Conservation (phyloP, 2,329 filamentous ascomycete species). For the Pestalotiopsis sp. region DNA sequence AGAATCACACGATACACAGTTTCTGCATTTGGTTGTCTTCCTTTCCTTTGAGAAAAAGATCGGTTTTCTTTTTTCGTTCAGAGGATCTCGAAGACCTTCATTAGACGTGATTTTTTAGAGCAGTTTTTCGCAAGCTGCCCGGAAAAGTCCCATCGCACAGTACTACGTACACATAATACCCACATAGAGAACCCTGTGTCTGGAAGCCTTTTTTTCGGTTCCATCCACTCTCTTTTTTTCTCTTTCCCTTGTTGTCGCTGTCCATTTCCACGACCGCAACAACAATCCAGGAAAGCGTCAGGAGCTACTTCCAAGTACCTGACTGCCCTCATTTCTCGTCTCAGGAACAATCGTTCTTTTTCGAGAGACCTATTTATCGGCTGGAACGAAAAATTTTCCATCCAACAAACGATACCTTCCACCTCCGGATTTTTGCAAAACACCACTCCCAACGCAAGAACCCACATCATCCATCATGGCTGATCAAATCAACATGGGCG, state of each 20-base stretch:
- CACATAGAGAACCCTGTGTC: slow-evolving; percentile 1
- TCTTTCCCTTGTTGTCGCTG: slow-evolving; percentile 14
- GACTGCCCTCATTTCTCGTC: slow-evolving; percentile 26
- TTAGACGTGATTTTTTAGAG: slow-evolving; percentile 17
- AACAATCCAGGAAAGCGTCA: neutral
- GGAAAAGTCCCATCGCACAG: slow-evolving; percentile 2
- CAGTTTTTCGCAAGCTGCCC: slow-evolving; percentile 12
- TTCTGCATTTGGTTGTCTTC: slow-evolving; percentile 38
- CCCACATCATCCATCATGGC: slow-evolving; percentile 57
- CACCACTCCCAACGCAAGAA: neutral
- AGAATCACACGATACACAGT: slow-evolving; percentile 34
- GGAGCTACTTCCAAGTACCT: slow-evolving; percentile 22
- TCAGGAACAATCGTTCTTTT: slow-evolving; percentile 31
- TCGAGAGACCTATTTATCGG: slow-evolving; percentile 26
- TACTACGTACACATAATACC: slow-evolving; percentile 10
- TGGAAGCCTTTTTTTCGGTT: slow-evolving; percentile 10
- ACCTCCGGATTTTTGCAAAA: slow-evolving; percentile 12
- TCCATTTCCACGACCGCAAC: neutral
- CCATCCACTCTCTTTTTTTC: slow-evolving; percentile 17
- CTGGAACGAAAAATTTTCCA: slow-evolving; percentile 18
- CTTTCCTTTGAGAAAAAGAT: slow-evolving; percentile 47
- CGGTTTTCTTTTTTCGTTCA: slow-evolving; percentile 37
- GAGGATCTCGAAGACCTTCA: slow-evolving; percentile 41
- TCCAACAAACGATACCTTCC: slow-evolving; percentile 13
- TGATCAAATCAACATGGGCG: slow-evolving; percentile 82